phyloP scores from a whole-genome alignment of 108 stramenopile genomes.

The Poteriospumella lacustris region DNA sequence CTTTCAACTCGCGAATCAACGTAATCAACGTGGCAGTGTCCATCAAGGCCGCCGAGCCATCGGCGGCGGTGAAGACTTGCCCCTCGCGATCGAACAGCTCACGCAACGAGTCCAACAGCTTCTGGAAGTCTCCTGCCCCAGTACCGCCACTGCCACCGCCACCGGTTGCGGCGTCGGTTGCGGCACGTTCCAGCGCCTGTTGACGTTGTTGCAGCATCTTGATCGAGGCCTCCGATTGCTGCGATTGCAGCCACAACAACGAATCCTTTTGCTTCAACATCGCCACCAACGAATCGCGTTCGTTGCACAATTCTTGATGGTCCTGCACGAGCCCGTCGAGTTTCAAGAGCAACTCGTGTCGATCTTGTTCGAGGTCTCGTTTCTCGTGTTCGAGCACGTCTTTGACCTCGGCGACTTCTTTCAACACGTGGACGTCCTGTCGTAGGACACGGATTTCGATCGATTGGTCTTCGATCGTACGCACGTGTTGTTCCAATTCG shows the following conservation, averaged over 20 bases:
- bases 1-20: background rate
- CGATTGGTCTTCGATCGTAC: too few species aligned
- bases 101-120: background rate
- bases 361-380: too few species aligned
- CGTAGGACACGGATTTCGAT: too few species aligned
- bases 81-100: conserved; percentile 20
- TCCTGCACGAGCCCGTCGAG: background rate
- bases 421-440: too few species aligned
- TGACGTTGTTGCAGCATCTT: conserved; percentile 21
- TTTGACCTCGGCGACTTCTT: too few species aligned
- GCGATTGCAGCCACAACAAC: background rate
- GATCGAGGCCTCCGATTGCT: background rate
- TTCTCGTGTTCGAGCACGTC: too few species aligned
- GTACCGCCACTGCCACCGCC: too few species aligned
- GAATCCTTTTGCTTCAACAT: conserved; percentile 14
- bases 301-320: too few species aligned
- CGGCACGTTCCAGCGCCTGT: background rate
- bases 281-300: background rate
- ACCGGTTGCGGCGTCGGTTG: background rate
- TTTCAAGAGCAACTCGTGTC: too few species aligned
- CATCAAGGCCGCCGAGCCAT: background rate
- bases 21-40: background rate
- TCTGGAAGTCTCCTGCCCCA: background rate
- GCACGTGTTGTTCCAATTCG: background rate
- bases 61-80: background rate